These are phyloP conservation scores for Rubia balearica DNA, from an alignment of 305 asterid genomes.

Conservation along the genomic window DNA sequence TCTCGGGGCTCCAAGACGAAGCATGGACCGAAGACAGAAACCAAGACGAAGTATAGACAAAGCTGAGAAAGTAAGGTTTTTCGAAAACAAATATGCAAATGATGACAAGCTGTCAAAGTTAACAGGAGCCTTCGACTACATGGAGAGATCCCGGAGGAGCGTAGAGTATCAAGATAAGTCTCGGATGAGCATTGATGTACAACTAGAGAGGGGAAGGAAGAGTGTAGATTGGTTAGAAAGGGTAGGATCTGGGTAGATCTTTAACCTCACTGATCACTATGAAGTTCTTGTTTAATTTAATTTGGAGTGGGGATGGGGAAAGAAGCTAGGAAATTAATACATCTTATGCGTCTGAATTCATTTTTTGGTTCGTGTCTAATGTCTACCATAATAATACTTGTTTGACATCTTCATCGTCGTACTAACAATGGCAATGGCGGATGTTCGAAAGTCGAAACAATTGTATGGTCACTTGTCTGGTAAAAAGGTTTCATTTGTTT, in stretches of 20 bases:
- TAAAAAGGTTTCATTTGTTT: no score
- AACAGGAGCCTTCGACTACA: constrained; percentile 48
- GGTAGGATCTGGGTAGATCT: constrained; percentile 49
- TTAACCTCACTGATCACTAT: constrained; percentile 11
- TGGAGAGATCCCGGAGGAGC: constrained; percentile 86
- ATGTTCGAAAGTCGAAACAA: no score
- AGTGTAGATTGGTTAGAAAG: constrained; percentile 88
- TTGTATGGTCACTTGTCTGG: no score
- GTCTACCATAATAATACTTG: constrained; percentile 1
- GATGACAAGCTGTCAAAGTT: constrained; percentile 60
- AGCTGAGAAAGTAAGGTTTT: constrained; percentile 42
- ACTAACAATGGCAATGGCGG: no score
- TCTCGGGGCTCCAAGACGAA: constrained; percentile 64
- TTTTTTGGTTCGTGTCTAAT: background rate
- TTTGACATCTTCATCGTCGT: no score
- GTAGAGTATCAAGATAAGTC: constrained; percentile 78
- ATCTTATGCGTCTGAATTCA: constrained; percentile 6
- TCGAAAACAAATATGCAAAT: constrained; percentile 49
- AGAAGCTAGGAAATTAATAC: constrained; percentile 10
- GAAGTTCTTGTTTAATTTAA: constrained; percentile 16
- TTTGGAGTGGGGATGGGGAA: background rate
- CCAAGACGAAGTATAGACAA: constrained; percentile 71
- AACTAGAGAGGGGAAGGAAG: constrained; percentile 61
- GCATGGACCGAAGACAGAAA: constrained; percentile 80
- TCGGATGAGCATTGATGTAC: constrained; percentile 64